Conservation (phyloP, 331 rosid species). For the Quercus tomentella region DNA sequence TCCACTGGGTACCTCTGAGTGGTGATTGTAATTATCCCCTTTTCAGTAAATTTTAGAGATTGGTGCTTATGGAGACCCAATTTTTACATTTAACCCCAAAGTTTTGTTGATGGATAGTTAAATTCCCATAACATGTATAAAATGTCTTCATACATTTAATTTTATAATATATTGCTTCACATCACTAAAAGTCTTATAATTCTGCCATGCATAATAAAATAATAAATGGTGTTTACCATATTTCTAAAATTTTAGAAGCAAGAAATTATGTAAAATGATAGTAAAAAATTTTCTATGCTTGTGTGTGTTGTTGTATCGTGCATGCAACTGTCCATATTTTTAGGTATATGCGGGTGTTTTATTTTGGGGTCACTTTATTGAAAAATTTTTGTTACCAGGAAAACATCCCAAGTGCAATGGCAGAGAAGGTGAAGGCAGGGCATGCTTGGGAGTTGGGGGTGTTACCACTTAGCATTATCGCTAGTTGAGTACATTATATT, state of each 20-base stretch:
- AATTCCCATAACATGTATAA: too few species aligned
- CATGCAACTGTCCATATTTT: background rate
- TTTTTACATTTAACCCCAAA: too few species aligned
- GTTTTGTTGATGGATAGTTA: too few species aligned
- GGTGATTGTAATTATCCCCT: too few species aligned
- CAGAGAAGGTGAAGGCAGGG: slow-evolving; percentile 55
- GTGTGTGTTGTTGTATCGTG: background rate
- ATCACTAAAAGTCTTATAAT: background rate
- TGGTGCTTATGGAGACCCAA: too few species aligned
- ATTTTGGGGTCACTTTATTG: background rate
- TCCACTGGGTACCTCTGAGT: too few species aligned
- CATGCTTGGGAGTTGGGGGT: slow-evolving; percentile 79
- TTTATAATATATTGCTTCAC: background rate
- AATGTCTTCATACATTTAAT: background rate
- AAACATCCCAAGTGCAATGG: slow-evolving; percentile 73
- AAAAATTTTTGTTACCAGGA: slow-evolving; percentile 44
- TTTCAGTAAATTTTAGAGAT: too few species aligned
- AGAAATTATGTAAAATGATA: background rate
- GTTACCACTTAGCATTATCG: slow-evolving; percentile 19
- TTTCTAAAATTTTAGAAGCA: background rate
- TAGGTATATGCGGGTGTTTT: background rate
- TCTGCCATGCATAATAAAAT: background rate
- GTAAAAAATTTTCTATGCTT: background rate
- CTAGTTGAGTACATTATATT: background rate
- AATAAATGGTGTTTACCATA: background rate